Evolutionary conservation across 495 filamentous ascomycete genomes (phyloP).

Genomic region (Venustampulla echinocandica): DNA sequence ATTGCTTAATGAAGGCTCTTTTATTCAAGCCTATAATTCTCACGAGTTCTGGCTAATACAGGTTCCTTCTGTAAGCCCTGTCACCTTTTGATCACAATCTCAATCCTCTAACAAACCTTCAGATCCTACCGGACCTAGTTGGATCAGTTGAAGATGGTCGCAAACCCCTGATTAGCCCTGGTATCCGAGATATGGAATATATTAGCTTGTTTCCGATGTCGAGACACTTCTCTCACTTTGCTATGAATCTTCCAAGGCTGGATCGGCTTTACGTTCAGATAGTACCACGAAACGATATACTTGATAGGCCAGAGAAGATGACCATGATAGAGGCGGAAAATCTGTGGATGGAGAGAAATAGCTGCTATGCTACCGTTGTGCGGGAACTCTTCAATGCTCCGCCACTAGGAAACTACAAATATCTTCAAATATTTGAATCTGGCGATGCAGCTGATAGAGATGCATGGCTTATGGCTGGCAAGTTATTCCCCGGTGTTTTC

Average conservation of each 20-base stretch:
- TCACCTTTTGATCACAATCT: background rate
- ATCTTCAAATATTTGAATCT: slow-evolving; percentile 33
- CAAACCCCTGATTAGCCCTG: slow-evolving; percentile 17
- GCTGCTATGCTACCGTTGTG: slow-evolving; percentile 32
- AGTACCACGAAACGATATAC: slow-evolving; percentile 30
- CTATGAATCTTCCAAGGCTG: slow-evolving; percentile 29
- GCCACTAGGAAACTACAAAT: slow-evolving; percentile 26
- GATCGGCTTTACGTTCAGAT: slow-evolving; percentile 37
- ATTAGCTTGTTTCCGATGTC: slow-evolving; percentile 39
- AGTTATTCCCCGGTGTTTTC: background rate
- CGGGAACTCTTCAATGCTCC: slow-evolving; percentile 26
- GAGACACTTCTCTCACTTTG: slow-evolving; percentile 29
- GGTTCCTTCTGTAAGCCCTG: slow-evolving; percentile 18
- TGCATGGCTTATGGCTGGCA: slow-evolving; percentile 33
- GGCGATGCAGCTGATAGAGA: slow-evolving; percentile 34
- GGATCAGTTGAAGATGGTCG: slow-evolving; percentile 3
- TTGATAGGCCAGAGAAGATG: slow-evolving; percentile 30
- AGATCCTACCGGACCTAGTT: slow-evolving; percentile 20
- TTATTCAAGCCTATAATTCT: slow-evolving; percentile 19
- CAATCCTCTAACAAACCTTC: background rate
- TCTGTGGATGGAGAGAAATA: slow-evolving; percentile 39
- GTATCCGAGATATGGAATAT: slow-evolving; percentile 35
- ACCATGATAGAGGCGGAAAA: slow-evolving; percentile 26
- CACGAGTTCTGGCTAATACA: slow-evolving; percentile 20
- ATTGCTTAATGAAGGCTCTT: slow-evolving; percentile 24